Evolutionary conservation across 495 filamentous ascomycete species (phyloP).

Genomic region (Trichoderma gamsii): DNA sequence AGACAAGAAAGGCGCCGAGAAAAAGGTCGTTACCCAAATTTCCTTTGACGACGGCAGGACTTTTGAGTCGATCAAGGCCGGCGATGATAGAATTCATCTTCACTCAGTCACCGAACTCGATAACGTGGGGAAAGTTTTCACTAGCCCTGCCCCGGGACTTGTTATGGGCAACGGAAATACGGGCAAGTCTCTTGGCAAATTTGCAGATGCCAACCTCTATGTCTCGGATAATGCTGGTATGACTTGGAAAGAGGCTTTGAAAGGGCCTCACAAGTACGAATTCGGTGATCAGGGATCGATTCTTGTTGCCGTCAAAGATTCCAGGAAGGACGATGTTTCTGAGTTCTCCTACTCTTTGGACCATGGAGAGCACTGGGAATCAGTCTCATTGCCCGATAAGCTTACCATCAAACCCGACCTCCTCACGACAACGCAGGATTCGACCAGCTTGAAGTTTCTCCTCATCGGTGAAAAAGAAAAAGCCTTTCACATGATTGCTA

Average conservation of each 20-base stretch:
- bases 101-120: conserved; percentile 80
- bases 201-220: conserved; percentile 65
- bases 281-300: conserved; percentile 90
- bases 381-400: conserved; percentile 53
- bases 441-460: conserved; percentile 83
- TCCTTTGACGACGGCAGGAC: conserved; percentile 90
- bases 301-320: conserved; percentile 73
- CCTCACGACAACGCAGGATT: conserved; percentile 82
- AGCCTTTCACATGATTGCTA: conserved; percentile 54
- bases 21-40: conserved; percentile 71
- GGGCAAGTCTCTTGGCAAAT: conserved; percentile 58
- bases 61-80: conserved; percentile 49
- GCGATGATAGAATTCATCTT: conserved; percentile 68
- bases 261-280: conserved; percentile 89
- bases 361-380: conserved; percentile 76
- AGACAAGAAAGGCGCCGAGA: conserved; percentile 43
- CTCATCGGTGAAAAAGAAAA: conserved; percentile 53
- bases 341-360: conserved; percentile 74
- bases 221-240: conserved; percentile 87
- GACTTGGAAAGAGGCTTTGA: conserved; percentile 67
- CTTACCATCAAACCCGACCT: conserved; percentile 57
- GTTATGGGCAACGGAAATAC: conserved; percentile 91
- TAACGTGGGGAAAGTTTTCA: conserved; percentile 82
- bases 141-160: conserved; percentile 85
- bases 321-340: conserved; percentile 47